Evolutionary conservation across 257 asterid species (phyloP).

Genomic region (Cinchona pubescens): DNA sequence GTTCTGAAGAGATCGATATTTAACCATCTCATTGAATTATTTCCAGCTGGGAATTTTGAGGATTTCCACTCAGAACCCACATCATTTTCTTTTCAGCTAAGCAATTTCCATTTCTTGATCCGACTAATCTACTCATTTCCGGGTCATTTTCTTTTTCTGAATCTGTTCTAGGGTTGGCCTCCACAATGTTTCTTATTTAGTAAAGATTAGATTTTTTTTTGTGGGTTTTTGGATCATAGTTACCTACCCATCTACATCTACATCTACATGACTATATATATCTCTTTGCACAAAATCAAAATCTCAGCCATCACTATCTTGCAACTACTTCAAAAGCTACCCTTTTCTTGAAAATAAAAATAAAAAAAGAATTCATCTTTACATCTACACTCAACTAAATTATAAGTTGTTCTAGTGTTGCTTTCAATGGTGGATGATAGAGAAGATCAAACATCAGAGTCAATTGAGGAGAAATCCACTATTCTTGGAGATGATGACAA

Average conservation of each 20-base stretch:
- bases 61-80: background rate
- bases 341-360: no score
- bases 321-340: slow-evolving; percentile 16
- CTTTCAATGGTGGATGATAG: slow-evolving; percentile 28
- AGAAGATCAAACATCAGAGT: slow-evolving; percentile 12
- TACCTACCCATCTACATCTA: slow-evolving; percentile 13
- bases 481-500: slow-evolving; percentile 14
- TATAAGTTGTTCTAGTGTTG: slow-evolving; percentile 19
- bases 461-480: slow-evolving; percentile 14
- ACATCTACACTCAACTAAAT: background rate
- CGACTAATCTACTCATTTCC: background rate
- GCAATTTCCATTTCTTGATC: background rate
- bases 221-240: background rate
- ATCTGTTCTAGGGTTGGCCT: slow-evolving; percentile 4
- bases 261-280: background rate
- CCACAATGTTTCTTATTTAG: background rate
- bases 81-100: slow-evolving; percentile 21
- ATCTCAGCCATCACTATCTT: slow-evolving; percentile 24
- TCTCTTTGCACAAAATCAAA: slow-evolving; percentile 10
- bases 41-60: slow-evolving; percentile 17
- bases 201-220: slow-evolving; percentile 8
- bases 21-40: slow-evolving; percentile 22
- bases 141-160: background rate
- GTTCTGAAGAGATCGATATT: background rate
- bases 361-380: slow-evolving; percentile 10